A percentile compares a stretch with the other conserved stretches of the same genome.
These are phyloP conservation scores for Lippia alba DNA, from an alignment of 305 asterid species.

Conservation along the genomic window DNA sequence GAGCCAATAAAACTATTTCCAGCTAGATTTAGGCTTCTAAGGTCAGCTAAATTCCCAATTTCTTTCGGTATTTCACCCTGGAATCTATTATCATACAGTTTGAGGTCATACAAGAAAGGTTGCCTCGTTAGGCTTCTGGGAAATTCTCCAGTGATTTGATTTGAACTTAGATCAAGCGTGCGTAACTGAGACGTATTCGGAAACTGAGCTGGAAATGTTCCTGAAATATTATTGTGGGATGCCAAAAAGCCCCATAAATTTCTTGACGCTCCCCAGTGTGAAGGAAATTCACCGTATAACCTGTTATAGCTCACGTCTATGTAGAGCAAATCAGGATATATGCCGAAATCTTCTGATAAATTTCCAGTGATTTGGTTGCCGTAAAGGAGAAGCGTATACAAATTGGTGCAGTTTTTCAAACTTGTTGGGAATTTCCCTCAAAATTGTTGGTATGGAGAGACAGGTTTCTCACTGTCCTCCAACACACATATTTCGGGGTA, in stretches of 20 bases:
- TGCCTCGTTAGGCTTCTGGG: conserved; percentile 32
- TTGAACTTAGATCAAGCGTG: conserved; percentile 31
- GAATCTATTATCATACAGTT: conserved; percentile 32
- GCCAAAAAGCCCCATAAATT: conserved; percentile 19
- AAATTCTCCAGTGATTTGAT: conserved; percentile 33
- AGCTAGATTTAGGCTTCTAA: conserved; percentile 18
- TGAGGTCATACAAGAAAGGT: conserved; percentile 14
- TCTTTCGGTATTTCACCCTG: conserved; percentile 35
- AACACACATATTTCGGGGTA: conserved; percentile 37
- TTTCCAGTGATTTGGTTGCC: conserved; percentile 30
- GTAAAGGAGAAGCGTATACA: conserved; percentile 24
- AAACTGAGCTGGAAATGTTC: conserved; percentile 36
- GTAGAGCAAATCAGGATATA: conserved; percentile 25
- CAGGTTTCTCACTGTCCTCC: conserved; percentile 31
- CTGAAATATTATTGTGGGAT: conserved; percentile 39
- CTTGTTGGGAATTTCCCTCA: conserved; percentile 30
- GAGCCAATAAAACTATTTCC: conserved; percentile 28
- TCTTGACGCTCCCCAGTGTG: conserved; percentile 18
- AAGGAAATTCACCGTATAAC: conserved; percentile 37
- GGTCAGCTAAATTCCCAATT: conserved; percentile 28
- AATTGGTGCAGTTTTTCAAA: conserved; percentile 38
- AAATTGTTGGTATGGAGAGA: conserved; percentile 32
- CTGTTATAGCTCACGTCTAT: conserved; percentile 32
- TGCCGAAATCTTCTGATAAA: conserved; percentile 30
- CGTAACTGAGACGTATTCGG: conserved; percentile 22